Evolutionary conservation across 768 basidiomycete species (phyloP), one percentile per base, ranked within the genome.

Genomic region (Cystofilobasidium ferigula): DNA sequence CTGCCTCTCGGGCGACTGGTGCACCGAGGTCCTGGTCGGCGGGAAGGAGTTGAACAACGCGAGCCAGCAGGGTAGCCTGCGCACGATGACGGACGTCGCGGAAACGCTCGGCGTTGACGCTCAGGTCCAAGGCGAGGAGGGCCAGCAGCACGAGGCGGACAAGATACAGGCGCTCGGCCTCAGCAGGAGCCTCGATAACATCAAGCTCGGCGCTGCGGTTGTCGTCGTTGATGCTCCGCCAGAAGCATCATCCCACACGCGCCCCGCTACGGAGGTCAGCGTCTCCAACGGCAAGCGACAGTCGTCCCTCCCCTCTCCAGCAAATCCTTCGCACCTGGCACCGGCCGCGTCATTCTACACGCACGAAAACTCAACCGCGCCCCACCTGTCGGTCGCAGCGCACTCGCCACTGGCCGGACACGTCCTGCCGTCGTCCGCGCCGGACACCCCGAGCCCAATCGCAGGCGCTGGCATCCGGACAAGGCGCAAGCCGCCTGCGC

Each of bases 1-100:
- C 45, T 97, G 93, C 75, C 82, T 98, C 24, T 78, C 79, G 18
- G 91, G 87, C 3, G 85, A 87, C 10, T 95, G 92, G 92, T 75
- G 75, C 47, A 8, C 51, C 28, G 51, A 54, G 16, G 51, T n/a
- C n/a, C n/a, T n/a, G n/a, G n/a, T 26, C 51, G 32, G n/a, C 45
- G 45, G 45, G 22, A 47, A 47, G n/a, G 45, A 47, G 45, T 20
- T 20, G 22, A n/a, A 5, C 4, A 28, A 2, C 30, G 51, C 18
- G 13, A 28, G 51, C 20, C 51, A 54, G 51, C 51, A 54, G 30
- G 51, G 51, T 14, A 54, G 51, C 51, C 18, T 54, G 51, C 8
- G 51, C 28, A 54, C 51, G 8, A 54, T 54, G 51, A 54, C 26
- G 28, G 51, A 54, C 51, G 51, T 54, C 16, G 51, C 51, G 18